Evolutionary conservation across 768 basidiomycete species (phyloP).

Genomic region (Steccherinum ochraceum): DNA sequence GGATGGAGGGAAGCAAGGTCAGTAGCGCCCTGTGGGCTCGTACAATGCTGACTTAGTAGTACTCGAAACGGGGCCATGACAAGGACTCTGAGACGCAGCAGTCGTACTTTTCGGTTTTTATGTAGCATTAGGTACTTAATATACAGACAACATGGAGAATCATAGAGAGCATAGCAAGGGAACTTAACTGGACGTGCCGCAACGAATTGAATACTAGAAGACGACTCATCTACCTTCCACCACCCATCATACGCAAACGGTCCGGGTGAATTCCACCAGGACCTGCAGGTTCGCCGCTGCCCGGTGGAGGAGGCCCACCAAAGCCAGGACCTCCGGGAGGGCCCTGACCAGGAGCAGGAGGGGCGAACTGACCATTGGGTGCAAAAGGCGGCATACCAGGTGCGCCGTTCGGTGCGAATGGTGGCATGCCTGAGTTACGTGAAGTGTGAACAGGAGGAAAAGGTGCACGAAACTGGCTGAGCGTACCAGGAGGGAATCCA

Average conservation of each 20-base stretch:
- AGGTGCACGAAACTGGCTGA: not conserved
- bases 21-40: no score
- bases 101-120: no score
- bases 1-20: not conserved
- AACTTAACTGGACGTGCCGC: not conserved
- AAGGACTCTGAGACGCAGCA: no score
- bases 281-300: slow-evolving; percentile 18
- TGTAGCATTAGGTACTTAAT: no score
- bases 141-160: not conserved
- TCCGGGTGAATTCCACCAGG: slow-evolving; percentile 83
- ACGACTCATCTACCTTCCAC: slow-evolving; percentile 19
- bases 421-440: slow-evolving; percentile 30
- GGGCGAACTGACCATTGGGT: slow-evolving; percentile 13
- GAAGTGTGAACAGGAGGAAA: not conserved
- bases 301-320: slow-evolving; percentile 22
- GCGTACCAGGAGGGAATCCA: slow-evolving; percentile 18
- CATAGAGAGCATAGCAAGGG: not conserved
- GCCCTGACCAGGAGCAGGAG: slow-evolving; percentile 19
- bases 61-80: no score
- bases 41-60: not conserved
- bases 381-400: slow-evolving; percentile 24
- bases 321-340: slow-evolving; percentile 28
- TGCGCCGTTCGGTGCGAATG: slow-evolving; percentile 30
- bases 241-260: slow-evolving; percentile 71
- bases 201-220: no score